These are phyloP conservation scores for Tylopilus subfusipes DNA, from an alignment of 768 basidiomycete species.

Conservation along the genomic window DNA sequence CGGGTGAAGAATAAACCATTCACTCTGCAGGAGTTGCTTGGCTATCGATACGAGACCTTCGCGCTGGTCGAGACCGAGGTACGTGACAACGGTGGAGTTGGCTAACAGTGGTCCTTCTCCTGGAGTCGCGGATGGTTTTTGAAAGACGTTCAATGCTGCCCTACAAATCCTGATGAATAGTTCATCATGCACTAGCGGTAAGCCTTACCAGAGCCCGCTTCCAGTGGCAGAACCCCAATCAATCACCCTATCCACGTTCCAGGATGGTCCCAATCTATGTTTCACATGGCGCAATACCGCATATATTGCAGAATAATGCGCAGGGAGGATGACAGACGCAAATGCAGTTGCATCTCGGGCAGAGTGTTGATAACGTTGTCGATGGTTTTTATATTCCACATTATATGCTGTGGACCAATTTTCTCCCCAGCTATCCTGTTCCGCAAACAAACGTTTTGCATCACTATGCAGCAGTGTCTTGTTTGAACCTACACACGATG, in stretches of 20 bases:
- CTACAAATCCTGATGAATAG: slow-evolving; percentile 35
- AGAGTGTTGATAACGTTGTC: slow-evolving; percentile 55
- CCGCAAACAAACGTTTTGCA: slow-evolving; percentile 65
- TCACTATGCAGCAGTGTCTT: slow-evolving; percentile 65
- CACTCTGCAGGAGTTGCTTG: slow-evolving; percentile 59
- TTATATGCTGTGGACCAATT: slow-evolving; percentile 57
- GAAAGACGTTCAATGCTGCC: slow-evolving; percentile 68
- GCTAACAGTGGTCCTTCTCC: slow-evolving; percentile 37
- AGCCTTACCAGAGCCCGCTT: slow-evolving; percentile 73
- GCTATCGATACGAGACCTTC: slow-evolving; percentile 66
- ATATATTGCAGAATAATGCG: slow-evolving; percentile 77
- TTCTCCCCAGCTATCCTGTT: slow-evolving; percentile 30
- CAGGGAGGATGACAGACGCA: slow-evolving; percentile 79
- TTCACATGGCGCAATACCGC: slow-evolving; percentile 70
- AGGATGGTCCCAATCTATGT: slow-evolving; percentile 59
- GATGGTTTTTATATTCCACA: slow-evolving; percentile 55
- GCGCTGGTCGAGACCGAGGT: slow-evolving; percentile 76
- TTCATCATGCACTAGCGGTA: not conserved
- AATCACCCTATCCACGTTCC: slow-evolving; percentile 57
- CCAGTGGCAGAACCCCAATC: slow-evolving; percentile 88
- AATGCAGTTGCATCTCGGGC: slow-evolving; percentile 80
- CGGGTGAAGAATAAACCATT: slow-evolving; percentile 11
- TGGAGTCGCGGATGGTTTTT: slow-evolving; percentile 30
- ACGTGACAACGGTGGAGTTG: slow-evolving; percentile 54
- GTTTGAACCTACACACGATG: slow-evolving; percentile 49